These are phyloP conservation scores for Suillus plorans DNA, from an alignment of 768 basidiomycete genomes.

Conservation along the genomic window DNA sequence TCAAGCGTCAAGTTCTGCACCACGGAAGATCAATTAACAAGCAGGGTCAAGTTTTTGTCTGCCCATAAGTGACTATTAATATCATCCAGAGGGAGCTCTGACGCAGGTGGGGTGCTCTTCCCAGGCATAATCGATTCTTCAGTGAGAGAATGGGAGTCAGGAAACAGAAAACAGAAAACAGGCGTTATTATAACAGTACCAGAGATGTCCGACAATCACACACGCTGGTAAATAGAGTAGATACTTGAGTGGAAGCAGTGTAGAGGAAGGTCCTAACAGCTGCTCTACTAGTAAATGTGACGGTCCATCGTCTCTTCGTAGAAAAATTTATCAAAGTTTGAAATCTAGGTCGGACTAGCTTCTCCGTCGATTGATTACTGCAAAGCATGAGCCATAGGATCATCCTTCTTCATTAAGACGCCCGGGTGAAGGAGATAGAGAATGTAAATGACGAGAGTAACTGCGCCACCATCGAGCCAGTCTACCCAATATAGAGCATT, in stretches of 20 bases:
- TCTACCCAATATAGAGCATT: slow-evolving; percentile 39
- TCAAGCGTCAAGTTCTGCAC: too few relatives aligned
- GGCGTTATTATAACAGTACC: background rate
- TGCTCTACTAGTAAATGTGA: background rate
- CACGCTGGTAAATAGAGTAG: too few relatives aligned
- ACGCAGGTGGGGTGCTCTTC: too few relatives aligned
- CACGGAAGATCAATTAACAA: too few relatives aligned
- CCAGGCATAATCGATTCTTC: too few relatives aligned
- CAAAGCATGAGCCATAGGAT: too few relatives aligned
- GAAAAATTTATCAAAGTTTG: too few relatives aligned
- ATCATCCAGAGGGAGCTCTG: too few relatives aligned
- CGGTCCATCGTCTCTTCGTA: background rate
- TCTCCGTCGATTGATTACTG: background rate
- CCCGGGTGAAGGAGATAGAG: slow-evolving; percentile 49
- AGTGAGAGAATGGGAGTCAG: background rate
- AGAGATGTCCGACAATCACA: background rate
- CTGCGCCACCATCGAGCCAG: slow-evolving; percentile 49
- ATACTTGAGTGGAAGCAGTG: background rate
- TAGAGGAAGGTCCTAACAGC: too few relatives aligned
- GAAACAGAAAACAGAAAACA: background rate
- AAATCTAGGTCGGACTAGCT: background rate
- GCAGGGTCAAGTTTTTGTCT: too few relatives aligned
- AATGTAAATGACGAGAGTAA: slow-evolving; percentile 44
- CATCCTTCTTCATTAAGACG: slow-evolving; percentile 24
- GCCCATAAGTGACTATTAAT: too few relatives aligned